Evolutionary conservation across 352 stramenopile genomes (phyloP).

Genomic region (Phytophthora sansomeana): DNA sequence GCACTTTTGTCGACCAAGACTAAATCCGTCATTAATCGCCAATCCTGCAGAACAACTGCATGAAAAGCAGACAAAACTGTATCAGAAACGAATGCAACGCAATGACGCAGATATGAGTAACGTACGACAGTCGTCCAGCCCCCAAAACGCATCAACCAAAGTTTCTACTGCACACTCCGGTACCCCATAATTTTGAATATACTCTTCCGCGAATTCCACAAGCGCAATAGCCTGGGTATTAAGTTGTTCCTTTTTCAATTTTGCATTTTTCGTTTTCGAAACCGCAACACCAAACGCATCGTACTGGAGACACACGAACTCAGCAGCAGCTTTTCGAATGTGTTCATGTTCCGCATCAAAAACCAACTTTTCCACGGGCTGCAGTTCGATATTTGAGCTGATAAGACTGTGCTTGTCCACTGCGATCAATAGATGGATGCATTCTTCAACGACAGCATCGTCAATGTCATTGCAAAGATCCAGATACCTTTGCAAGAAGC

Average conservation of each 20-base stretch:
- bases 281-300: slow-evolving; percentile 87
- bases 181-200: slow-evolving; percentile 75
- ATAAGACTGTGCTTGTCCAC: slow-evolving; percentile 88
- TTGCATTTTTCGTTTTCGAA: slow-evolving; percentile 56
- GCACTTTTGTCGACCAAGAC: slow-evolving; percentile 84
- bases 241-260: slow-evolving; percentile 84
- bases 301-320: slow-evolving; percentile 91
- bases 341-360: slow-evolving; percentile 77
- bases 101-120: slow-evolving; percentile 13
- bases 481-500: slow-evolving; percentile 80
- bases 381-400: slow-evolving; percentile 77
- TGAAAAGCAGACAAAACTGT: slow-evolving; percentile 15
- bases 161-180: slow-evolving; percentile 69
- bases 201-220: slow-evolving; percentile 92
- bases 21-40: slow-evolving; percentile 77
- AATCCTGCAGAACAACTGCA: slow-evolving; percentile 86
- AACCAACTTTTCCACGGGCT: slow-evolving; percentile 81
- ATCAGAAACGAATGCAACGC: slow-evolving; percentile 4
- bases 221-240: slow-evolving; percentile 89
- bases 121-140: slow-evolving; percentile 87
- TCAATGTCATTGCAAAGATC: slow-evolving; percentile 87
- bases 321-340: slow-evolving; percentile 82
- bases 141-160: slow-evolving; percentile 88
- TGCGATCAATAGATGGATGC: slow-evolving; percentile 79
- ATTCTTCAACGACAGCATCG: slow-evolving; percentile 69